phyloP scores from a whole-genome alignment of 23 red algal species.

The Agarophyton chilense region DNA sequence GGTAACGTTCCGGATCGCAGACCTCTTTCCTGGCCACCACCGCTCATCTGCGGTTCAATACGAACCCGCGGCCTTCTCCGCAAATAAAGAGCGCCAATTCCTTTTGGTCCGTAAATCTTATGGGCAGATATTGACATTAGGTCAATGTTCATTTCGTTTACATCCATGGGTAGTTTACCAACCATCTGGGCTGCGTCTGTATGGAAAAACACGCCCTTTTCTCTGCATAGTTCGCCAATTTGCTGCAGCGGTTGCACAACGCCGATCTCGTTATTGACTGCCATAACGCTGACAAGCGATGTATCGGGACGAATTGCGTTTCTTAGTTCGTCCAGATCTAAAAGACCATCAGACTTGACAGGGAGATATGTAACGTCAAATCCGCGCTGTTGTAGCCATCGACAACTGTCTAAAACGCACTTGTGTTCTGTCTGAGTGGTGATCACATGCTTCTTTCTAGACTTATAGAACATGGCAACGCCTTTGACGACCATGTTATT shows the following conservation, averaged over 20 bases:
- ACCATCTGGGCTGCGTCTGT: conserved; percentile 95
- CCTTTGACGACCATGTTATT: conserved; percentile 98
- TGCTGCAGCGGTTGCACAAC: conserved; percentile 89
- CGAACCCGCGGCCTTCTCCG: conserved; percentile 92
- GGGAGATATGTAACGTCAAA: conserved; percentile 97
- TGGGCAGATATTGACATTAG: conserved; percentile 94
- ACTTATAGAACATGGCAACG: conserved; percentile 89
- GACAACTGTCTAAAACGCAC: conserved; percentile 98
- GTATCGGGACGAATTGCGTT: conserved; percentile 82
- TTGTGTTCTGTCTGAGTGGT: conserved; percentile 99
- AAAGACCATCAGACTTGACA: conserved; percentile 80
- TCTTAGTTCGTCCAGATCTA: conserved; percentile 69
- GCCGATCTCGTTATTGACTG: conserved; percentile 99
- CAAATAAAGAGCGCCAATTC: conserved; percentile 92
- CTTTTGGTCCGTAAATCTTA: conserved; percentile 99
- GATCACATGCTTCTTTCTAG: conserved; percentile 86
- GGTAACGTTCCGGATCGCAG: conserved; percentile 94
- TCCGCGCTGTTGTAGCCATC: conserved; percentile 85
- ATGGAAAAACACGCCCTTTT: conserved; percentile 96
- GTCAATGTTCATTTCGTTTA: conserved; percentile 91
- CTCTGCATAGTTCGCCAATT: conserved; percentile 84
- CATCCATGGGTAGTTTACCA: conserved; percentile 93
- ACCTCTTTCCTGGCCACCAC: conserved; percentile 97
- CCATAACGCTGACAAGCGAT: conserved; percentile 92
- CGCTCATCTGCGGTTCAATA: conserved; percentile 93